Percentiles rank a stretch among this genome's conserved stretches.
Conservation (phyloP, 2,329 filamentous ascomycete species). For the Gnomoniopsis smithogilvyi region DNA sequence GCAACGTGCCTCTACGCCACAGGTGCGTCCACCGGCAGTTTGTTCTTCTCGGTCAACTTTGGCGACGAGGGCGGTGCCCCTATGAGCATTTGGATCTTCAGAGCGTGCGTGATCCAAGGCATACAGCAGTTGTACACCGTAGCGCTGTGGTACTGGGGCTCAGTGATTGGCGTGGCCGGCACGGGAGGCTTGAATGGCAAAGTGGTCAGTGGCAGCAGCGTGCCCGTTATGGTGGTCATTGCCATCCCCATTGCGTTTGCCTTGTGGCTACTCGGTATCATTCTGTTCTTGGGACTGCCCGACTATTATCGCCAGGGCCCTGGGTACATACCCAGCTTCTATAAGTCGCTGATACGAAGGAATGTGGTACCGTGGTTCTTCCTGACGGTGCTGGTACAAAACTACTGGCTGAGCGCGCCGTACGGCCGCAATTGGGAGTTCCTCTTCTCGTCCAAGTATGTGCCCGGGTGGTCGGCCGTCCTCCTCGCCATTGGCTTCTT, state of each 20-base stretch:
- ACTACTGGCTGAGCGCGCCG: slow-evolving; percentile 60
- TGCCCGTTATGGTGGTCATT: slow-evolving; percentile 32
- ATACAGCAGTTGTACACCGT: slow-evolving; percentile 65
- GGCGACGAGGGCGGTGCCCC: slow-evolving; percentile 39
- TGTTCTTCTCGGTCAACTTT: slow-evolving; percentile 67
- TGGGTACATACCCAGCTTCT: slow-evolving; percentile 60
- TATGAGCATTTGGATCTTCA: slow-evolving; percentile 35
- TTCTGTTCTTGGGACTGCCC: slow-evolving; percentile 56
- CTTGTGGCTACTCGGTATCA: slow-evolving; percentile 51
- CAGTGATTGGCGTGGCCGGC: slow-evolving; percentile 45
- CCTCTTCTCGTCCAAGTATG: slow-evolving; percentile 41
- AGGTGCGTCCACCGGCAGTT: slow-evolving; percentile 59
- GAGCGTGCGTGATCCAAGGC: slow-evolving; percentile 61
- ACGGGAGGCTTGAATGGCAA: slow-evolving; percentile 29
- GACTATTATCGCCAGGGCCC: slow-evolving; percentile 63
- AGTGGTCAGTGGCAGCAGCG: slow-evolving; percentile 27
- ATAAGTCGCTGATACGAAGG: slow-evolving; percentile 53
- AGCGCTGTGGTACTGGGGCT: slow-evolving; percentile 66
- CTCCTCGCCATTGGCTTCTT: slow-evolving; percentile 53
- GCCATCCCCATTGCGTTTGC: slow-evolving; percentile 53
- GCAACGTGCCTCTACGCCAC: slow-evolving; percentile 60
- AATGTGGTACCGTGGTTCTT: slow-evolving; percentile 65
- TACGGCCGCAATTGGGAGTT: slow-evolving; percentile 64
- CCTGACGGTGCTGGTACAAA: slow-evolving; percentile 57
- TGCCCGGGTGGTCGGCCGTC: slow-evolving; percentile 52